Base-by-base conservation (phyloP, 192 early-diverging fungal genomes). In the Dispira simplex region DNA sequence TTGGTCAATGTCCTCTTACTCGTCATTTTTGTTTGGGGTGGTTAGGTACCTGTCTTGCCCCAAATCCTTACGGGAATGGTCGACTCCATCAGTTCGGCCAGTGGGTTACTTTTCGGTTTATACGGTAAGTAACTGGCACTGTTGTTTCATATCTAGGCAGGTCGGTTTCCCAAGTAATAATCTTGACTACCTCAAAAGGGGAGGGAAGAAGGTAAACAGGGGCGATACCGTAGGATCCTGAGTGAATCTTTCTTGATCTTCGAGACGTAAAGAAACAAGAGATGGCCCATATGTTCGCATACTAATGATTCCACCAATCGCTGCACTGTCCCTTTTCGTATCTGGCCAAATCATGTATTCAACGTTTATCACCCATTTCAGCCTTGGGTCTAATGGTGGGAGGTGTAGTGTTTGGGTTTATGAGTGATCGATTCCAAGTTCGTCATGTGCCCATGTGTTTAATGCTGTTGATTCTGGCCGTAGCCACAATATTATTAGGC, bases 381-480 rank as follows among this genome's bases (percentile, higher is more conserved):
- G 78, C 78, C 11, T 68, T 83, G 26, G 86, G 86, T 32, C 67
- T 88, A 11, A 70, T 90, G 51, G 66, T 79, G 0, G 73, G 80
- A 0, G 83, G 85, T 0, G 84, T 84, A 0, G 32, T 83, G n/a
- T 86, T 84, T 54, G 88, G 83, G 9, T 81, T 81, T 44, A 63
- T 90, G 23, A 86, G 84, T 39, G 88, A 90, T 66, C 74, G 80
- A 45, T 85, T 82, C 64, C 76, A 81, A 46, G 82, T 85, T 63
- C 76, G 88, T 62, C 82, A 83, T 62, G 79, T 81, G 71, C 87
- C 85, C 27, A 90, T 89, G 85, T 77, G 87, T 60, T 52, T 83
- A 39, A 84, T 86, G 13, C 81, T 90, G 70, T 44, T 81, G 11
- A 80, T 83, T 9, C 70, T 87, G 44, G 80, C 75, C 13, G 70